Evolutionary conservation across 208 protist genomes (phyloP).

Genomic region (Lotmaria passim): DNA sequence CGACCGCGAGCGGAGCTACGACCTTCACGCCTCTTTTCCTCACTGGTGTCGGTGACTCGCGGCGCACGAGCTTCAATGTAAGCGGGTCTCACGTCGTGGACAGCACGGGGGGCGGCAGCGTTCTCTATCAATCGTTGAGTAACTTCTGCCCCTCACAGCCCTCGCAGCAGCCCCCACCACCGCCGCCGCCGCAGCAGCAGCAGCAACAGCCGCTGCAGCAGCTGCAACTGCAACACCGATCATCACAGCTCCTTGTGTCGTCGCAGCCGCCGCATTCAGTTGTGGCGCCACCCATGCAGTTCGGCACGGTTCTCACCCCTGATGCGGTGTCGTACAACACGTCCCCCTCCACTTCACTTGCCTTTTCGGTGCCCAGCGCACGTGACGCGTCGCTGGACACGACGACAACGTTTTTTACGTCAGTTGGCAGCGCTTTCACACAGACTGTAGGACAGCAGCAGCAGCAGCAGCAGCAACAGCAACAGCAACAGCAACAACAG

Average conservation of each 20-base stretch:
- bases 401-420: neutral
- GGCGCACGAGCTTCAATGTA: neutral
- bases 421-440: neutral
- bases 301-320: neutral
- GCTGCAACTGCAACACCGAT: neutral
- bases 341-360: neutral
- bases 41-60: neutral
- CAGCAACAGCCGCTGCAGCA: conserved; percentile 16
- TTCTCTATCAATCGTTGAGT: neutral
- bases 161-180: neutral
- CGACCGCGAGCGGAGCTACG: no score
- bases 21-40: conserved; percentile 13
- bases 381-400: conserved; percentile 3
- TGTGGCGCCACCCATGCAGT: neutral
- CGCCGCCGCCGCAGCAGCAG: conserved; percentile 12
- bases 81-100: neutral
- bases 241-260: neutral
- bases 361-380: neutral
- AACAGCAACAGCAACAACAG: neutral
- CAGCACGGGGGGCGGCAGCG: neutral
- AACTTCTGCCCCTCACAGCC: neutral
- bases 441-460: neutral
- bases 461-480: neutral
- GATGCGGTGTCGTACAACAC: neutral
- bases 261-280: neutral